A percentile compares a stretch with the other conserved stretches of the same genome.
Conservation (phyloP, 148 eudicot genomes). For the Rhododendron molle region DNA sequence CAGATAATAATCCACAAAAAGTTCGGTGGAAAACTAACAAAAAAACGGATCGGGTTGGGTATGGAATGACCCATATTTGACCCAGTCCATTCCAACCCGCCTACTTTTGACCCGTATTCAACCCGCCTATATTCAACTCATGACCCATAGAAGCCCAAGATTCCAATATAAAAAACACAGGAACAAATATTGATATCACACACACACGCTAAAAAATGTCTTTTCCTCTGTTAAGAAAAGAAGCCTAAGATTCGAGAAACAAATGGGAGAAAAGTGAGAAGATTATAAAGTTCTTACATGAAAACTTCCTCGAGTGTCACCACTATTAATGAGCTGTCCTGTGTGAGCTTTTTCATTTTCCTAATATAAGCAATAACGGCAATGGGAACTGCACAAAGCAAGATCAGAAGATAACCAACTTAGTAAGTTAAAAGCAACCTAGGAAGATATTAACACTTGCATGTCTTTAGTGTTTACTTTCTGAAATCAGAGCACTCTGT, state of each 20-base stretch:
- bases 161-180: not conserved
- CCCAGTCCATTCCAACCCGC: too few species aligned
- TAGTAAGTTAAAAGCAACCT: not conserved
- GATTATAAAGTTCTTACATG: constrained; percentile 50
- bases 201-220: not conserved
- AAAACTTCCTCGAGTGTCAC: constrained; percentile 61
- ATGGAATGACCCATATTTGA: too few species aligned
- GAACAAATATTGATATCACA: not conserved
- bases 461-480: not conserved
- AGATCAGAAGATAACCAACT: not conserved
- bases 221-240: too few species aligned
- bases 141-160: not conserved
- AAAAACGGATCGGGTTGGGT: too few species aligned
- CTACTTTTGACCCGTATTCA: too few species aligned
- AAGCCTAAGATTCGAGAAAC: not conserved
- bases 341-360: constrained; percentile 73
- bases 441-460: not conserved
- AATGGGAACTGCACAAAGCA: constrained; percentile 71
- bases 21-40: too few species aligned
- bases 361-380: constrained; percentile 69
- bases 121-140: too few species aligned
- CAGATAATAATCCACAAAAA: too few species aligned
- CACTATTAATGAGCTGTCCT: constrained; percentile 49
- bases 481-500: not conserved
- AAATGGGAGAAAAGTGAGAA: not conserved